Conservation (phyloP, 1,139 yeast genomes). For the Geotrichum citri-aurantii region DNA sequence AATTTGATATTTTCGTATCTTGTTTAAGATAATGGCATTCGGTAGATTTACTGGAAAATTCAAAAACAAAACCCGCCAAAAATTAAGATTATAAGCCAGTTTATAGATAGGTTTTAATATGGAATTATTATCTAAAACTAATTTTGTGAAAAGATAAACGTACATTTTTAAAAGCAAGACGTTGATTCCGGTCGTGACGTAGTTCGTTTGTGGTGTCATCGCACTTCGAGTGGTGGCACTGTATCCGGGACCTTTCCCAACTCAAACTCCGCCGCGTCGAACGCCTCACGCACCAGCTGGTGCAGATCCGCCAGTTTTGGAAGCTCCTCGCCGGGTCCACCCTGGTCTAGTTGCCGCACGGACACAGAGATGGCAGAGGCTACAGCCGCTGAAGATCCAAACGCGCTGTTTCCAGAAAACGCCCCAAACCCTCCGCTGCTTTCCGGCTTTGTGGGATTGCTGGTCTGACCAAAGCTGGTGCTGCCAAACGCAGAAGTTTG, state of each 20-base stretch:
- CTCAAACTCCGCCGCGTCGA: slow-evolving; percentile 46
- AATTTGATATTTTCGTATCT: too few species aligned
- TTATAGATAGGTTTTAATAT: too few species aligned
- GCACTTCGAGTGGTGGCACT: slow-evolving; percentile 60
- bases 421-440: slow-evolving; percentile 16
- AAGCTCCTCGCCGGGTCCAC: slow-evolving; percentile 35
- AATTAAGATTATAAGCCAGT: too few species aligned
- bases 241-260: slow-evolving; percentile 73
- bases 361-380: not conserved
- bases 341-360: slow-evolving; percentile 2
- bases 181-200: not conserved
- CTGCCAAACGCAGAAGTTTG: slow-evolving; percentile 12
- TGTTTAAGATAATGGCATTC: too few species aligned
- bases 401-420: slow-evolving; percentile 8
- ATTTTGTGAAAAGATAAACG: too few species aligned
- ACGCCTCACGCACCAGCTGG: slow-evolving; percentile 44
- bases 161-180: too few species aligned
- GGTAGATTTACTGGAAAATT: too few species aligned
- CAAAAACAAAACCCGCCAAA: too few species aligned
- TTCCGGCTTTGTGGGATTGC: slow-evolving; percentile 12
- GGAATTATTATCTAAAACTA: too few species aligned
- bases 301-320: slow-evolving; percentile 38
- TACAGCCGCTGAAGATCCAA: slow-evolving; percentile 9
- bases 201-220: slow-evolving; percentile 29
- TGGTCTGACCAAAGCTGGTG: not conserved